Evolutionary conservation across 2,329 filamentous ascomycete species (phyloP).

Genomic region (Epichloe sp.): DNA sequence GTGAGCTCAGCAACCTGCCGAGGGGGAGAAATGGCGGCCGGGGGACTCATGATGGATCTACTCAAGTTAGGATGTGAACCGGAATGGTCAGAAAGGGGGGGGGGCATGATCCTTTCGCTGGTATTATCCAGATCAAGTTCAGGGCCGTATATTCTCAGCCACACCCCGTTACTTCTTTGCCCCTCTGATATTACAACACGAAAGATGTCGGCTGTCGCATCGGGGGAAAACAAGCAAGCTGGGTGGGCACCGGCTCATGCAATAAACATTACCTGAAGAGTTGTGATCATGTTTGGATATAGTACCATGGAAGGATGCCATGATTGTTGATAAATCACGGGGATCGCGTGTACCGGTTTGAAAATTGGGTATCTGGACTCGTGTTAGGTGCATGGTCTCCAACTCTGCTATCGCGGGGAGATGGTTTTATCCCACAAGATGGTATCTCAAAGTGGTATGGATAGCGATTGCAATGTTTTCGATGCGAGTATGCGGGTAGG

Average conservation of each 20-base stretch:
- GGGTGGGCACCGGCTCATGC: conserved; percentile 51
- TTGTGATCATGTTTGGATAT: conserved; percentile 24
- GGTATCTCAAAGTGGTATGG: not conserved
- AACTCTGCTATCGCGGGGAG: not conserved
- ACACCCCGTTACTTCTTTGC: conserved; percentile 12
- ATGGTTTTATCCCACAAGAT: not conserved
- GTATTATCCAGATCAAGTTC: conserved; percentile 99
- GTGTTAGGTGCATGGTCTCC: conserved; percentile 4
- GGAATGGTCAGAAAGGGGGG: conserved; percentile 25
- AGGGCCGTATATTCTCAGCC: conserved; percentile 80
- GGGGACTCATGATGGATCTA: conserved; percentile 61
- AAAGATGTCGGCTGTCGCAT: not conserved
- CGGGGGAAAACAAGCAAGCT: conserved; percentile 2
- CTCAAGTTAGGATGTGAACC: conserved; percentile 16
- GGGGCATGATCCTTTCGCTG: conserved; percentile 98
- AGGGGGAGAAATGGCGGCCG: conserved; percentile 51
- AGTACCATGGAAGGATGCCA: conserved; percentile 22
- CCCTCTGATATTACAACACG: not conserved
- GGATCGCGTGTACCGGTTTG: conserved; percentile 15
- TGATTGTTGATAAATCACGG: conserved; percentile 13
- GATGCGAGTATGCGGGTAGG: not conserved
- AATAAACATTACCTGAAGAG: conserved; percentile 31
- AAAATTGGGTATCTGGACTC: conserved; percentile 2
- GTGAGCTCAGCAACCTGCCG: conserved; percentile 32
- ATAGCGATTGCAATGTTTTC: not conserved